These are phyloP conservation scores for Apiotrichum akiyoshidainum DNA, from an alignment of 1,284 basidiomycete genomes.

Conservation along the genomic window DNA sequence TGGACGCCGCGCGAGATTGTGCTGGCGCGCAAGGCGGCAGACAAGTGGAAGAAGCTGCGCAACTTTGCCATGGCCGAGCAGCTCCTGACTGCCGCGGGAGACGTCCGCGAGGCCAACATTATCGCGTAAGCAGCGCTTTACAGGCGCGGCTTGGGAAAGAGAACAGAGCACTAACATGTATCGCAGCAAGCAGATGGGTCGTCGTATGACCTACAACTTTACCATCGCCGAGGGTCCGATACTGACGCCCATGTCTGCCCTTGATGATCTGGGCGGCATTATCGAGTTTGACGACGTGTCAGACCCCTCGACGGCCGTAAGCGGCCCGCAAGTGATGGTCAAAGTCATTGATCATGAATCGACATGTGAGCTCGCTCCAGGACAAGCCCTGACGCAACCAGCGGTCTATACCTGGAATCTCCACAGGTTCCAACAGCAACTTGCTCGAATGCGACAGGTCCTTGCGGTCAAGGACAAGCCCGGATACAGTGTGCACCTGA, in stretches of 20 bases:
- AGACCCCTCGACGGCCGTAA: conserved; percentile 66
- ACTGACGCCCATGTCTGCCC: conserved; percentile 64
- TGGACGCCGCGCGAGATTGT: conserved; percentile 76
- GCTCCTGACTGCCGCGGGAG: conserved; percentile 76
- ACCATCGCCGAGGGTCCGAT: conserved; percentile 68
- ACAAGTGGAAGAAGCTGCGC: conserved; percentile 77
- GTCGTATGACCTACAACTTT: conserved; percentile 88
- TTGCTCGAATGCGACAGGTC: conserved; percentile 90
- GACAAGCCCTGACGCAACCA: conserved; percentile 26
- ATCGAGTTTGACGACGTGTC: conserved; percentile 91
- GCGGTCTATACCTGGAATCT: conserved; percentile 89
- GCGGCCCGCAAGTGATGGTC: conserved; percentile 80
- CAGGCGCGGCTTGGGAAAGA: neutral
- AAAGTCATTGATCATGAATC: conserved; percentile 86
- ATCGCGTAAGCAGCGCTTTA: conserved; percentile 63
- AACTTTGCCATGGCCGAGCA: conserved; percentile 89
- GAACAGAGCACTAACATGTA: conserved; percentile 22
- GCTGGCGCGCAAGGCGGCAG: conserved; percentile 72
- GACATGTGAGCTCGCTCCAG: conserved; percentile 49
- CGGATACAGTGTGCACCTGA: conserved; percentile 88
- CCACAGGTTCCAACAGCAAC: conserved; percentile 78
- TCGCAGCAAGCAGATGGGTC: conserved; percentile 72
- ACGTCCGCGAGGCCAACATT: conserved; percentile 91
- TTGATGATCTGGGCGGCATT: conserved; percentile 81
- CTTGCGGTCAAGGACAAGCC: conserved; percentile 89